These are phyloP conservation scores for Sanguinoderma infundibulare DNA, from an alignment of 1,284 basidiomycete species.

Conservation along the genomic window DNA sequence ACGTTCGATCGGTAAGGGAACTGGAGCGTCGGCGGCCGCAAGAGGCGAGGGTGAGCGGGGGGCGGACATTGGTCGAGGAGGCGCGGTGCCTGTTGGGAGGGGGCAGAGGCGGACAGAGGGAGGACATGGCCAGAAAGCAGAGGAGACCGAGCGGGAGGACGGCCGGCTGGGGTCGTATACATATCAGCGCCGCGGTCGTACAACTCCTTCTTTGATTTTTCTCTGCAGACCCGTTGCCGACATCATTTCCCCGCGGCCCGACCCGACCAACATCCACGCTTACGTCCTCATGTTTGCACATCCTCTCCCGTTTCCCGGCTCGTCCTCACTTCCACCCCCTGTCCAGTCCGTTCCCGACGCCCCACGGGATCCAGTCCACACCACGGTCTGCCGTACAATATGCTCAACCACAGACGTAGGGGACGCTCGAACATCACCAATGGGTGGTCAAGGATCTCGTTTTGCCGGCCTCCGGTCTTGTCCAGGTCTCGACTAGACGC, in stretches of 20 bases:
- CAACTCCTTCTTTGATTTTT: slow-evolving; percentile 13
- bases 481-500: background rate
- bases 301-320: background rate
- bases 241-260: slow-evolving; percentile 19
- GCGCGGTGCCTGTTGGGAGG: slow-evolving; percentile 55
- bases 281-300: slow-evolving; percentile 17
- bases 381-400: too few relatives aligned
- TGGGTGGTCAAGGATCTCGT: too few relatives aligned
- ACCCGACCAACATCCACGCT: slow-evolving; percentile 15
- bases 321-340: background rate
- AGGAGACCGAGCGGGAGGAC: slow-evolving; percentile 10
- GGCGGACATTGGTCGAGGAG: slow-evolving; percentile 63
- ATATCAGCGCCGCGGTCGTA: slow-evolving; percentile 18
- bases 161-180: slow-evolving; percentile 18
- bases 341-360: slow-evolving; percentile 1
- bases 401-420: too few relatives aligned
- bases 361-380: too few relatives aligned
- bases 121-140: slow-evolving; percentile 22
- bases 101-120: slow-evolving; percentile 35
- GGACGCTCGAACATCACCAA: too few relatives aligned
- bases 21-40: slow-evolving; percentile 57
- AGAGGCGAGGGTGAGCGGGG: slow-evolving; percentile 54
- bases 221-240: slow-evolving; percentile 6
- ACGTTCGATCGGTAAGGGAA: slow-evolving; percentile 42
- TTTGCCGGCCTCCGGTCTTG: too few relatives aligned